Evolutionary conservation across 2,329 filamentous ascomycete species (phyloP).

Genomic region (Talaromyces sp.): DNA sequence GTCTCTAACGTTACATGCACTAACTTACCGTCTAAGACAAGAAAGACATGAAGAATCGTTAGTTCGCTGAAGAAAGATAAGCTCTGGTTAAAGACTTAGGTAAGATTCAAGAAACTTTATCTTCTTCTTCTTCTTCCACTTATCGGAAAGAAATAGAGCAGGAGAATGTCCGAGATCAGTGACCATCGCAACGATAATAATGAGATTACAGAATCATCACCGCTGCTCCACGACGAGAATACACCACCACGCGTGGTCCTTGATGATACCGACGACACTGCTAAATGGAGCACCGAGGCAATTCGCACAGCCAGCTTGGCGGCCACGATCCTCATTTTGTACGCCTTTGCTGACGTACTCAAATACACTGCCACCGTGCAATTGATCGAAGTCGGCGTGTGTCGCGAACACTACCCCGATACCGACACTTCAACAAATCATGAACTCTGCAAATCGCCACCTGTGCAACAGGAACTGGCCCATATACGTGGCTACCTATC

Average conservation of each 20-base stretch:
- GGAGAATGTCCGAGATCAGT: neutral
- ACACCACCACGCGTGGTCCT: neutral
- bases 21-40: neutral
- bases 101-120: neutral
- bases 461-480: neutral
- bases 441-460: constrained; percentile 1
- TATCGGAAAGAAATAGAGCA: neutral
- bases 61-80: neutral
- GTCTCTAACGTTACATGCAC: neutral
- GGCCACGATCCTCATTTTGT: neutral
- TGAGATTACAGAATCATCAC: constrained; percentile 1
- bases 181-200: neutral
- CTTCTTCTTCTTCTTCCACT: neutral
- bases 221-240: neutral
- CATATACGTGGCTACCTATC: constrained; percentile 6
- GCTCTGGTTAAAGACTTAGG: neutral
- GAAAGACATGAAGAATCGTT: neutral
- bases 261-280: neutral
- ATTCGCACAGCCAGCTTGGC: neutral
- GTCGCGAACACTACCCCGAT: neutral
- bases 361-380: constrained; percentile 7
- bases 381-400: constrained; percentile 6
- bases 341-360: constrained; percentile 5
- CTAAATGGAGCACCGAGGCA: neutral
- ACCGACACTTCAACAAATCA: neutral